A percentile compares a stretch with the other conserved stretches of the same genome.
These are phyloP conservation scores for Cenchrus americanus DNA, from an alignment of 176 grass and related monocot genomes.

Conservation along the genomic window DNA sequence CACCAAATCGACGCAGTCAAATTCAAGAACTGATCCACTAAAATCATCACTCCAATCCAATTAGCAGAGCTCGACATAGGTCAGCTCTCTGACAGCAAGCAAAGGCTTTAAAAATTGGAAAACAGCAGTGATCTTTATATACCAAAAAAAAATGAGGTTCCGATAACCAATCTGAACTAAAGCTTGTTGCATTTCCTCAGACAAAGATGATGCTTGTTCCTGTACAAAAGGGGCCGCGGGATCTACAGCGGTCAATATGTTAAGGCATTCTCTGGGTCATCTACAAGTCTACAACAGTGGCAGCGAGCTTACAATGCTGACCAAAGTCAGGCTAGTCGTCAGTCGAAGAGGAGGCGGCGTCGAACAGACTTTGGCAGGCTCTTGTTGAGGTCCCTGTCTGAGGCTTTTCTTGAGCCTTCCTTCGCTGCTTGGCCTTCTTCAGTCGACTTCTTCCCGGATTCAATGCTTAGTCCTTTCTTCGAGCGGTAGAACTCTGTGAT, in stretches of 20 bases:
- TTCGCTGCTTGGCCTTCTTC: conserved; percentile 26
- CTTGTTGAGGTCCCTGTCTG: conserved; percentile 51
- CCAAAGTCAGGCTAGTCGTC: neutral
- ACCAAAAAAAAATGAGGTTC: neutral
- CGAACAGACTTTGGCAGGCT: conserved; percentile 59
- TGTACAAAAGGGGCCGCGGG: conserved; percentile 47
- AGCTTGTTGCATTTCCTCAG: neutral
- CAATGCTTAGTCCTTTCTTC: conserved; percentile 43
- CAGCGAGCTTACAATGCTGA: neutral
- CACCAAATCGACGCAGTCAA: too few species aligned
- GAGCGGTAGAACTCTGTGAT: conserved; percentile 87
- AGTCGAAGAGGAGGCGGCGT: conserved; percentile 69
- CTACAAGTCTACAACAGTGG: conserved; percentile 52
- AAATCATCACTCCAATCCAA: too few species aligned
- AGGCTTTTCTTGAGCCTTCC: conserved; percentile 47
- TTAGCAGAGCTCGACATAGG: too few species aligned
- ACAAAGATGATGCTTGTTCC: conserved; percentile 15
- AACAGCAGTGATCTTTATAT: neutral
- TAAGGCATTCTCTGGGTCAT: conserved; percentile 33
- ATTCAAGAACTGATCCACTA: too few species aligned
- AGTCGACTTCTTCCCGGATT: conserved; percentile 41
- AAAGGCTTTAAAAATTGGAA: neutral
- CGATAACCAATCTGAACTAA: neutral
- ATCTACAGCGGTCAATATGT: conserved; percentile 25
- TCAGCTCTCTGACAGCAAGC: neutral